Conservation (phyloP, 1,139 yeast species). For the Yamadazyma atlantica region DNA sequence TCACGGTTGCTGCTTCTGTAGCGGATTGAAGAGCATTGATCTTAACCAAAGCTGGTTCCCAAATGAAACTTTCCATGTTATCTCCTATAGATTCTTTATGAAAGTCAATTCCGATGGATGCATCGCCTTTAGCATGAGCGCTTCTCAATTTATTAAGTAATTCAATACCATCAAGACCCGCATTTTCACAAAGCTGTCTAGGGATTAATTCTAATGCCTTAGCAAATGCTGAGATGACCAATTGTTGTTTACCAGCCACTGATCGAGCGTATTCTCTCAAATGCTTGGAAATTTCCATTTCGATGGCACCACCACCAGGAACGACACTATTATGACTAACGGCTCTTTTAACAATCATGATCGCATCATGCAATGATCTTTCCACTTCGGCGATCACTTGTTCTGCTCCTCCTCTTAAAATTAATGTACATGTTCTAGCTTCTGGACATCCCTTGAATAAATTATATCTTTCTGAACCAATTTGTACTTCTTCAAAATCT, state of each 20-base stretch:
- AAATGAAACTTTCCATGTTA: conserved; percentile 82
- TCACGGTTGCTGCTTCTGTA: conserved; percentile 94
- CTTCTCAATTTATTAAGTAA: conserved; percentile 85
- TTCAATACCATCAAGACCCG: conserved; percentile 96
- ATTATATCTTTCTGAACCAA: conserved; percentile 94
- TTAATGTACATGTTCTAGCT: conserved; percentile 89
- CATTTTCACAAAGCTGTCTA: conserved; percentile 95
- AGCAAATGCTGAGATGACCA: conserved; percentile 88
- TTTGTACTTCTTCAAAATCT: conserved; percentile 85
- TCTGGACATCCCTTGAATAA: conserved; percentile 89
- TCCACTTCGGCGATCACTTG: conserved; percentile 99
- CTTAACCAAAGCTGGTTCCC: conserved; percentile 98
- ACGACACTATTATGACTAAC: conserved; percentile 83
- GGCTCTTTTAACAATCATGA: conserved; percentile 96
- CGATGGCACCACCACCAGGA: conserved; percentile 99
- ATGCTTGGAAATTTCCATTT: conserved; percentile 91
- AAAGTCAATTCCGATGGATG: conserved; percentile 91
- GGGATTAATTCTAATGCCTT: conserved; percentile 95
- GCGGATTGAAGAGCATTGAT: conserved; percentile 93
- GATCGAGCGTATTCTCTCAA: conserved; percentile 84
- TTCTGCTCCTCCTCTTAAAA: conserved; percentile 96
- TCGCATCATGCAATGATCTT: conserved; percentile 95
- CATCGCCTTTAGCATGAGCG: conserved; percentile 91
- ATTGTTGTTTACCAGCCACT: conserved; percentile 94
- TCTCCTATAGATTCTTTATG: conserved; percentile 79